Conservation (phyloP, 352 stramenopile species). For the Pythium monospermum region DNA sequence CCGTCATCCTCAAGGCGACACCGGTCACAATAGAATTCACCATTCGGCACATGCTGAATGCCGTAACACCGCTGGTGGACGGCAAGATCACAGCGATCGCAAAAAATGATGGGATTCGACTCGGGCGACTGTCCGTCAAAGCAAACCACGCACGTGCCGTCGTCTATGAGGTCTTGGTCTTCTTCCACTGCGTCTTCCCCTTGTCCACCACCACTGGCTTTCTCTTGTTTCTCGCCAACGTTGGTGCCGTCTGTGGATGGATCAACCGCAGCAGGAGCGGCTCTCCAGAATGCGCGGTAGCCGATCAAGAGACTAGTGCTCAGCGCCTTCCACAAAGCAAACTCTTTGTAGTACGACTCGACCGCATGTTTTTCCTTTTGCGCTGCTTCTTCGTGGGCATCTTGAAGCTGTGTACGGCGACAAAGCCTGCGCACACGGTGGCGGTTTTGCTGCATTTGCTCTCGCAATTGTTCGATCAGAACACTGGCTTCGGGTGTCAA, state of each 20-base stretch:
- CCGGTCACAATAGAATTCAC: conserved; percentile 88
- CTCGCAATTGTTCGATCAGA: conserved; percentile 66
- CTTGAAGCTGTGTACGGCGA: conserved; percentile 35
- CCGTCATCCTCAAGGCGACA: conserved; percentile 57
- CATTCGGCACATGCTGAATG: conserved; percentile 73
- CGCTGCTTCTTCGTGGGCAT: conserved; percentile 26
- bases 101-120: conserved; percentile 88
- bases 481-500: conserved; percentile 72
- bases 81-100: conserved; percentile 84
- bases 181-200: conserved; percentile 5
- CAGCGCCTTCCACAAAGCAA: conserved; percentile 69
- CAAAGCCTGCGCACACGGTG: conserved; percentile 47
- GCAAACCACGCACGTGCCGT: conserved; percentile 86
- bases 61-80: conserved; percentile 89
- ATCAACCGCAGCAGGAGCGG: conserved; percentile 8
- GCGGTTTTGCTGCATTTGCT: conserved; percentile 72
- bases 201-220: too few relatives aligned
- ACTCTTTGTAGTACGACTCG: conserved; percentile 73
- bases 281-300: conserved; percentile 36
- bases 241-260: conserved; percentile 10
- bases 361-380: conserved; percentile 23
- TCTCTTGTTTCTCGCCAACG: too few relatives aligned
- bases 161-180: conserved; percentile 54
- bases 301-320: conserved; percentile 63
- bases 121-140: conserved; percentile 87